Evolutionary conservation across 2,329 filamentous ascomycete genomes (phyloP), one percentile per base, ranked within the genome.

Genomic region (Cercospora sp.): DNA sequence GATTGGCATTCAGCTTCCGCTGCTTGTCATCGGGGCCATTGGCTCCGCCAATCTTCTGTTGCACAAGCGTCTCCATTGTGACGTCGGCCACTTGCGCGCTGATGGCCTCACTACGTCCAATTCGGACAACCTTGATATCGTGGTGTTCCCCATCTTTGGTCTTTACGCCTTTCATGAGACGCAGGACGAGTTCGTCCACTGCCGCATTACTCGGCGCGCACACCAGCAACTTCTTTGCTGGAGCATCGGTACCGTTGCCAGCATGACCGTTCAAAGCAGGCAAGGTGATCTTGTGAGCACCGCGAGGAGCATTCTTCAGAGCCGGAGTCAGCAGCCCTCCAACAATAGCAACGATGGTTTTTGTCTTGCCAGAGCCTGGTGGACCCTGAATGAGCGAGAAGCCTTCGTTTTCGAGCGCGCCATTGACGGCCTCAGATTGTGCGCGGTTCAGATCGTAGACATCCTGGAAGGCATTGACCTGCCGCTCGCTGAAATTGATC

Each of bases 141-240:
- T 91, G 89, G 12, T 84, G 83, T 30, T 88, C 85, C 1, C 95
- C 94, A 53, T 86, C 87, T 67, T 87, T 84, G 0, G 92, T 94
- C 76, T 90, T 94, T 63, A 99, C 86, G 4, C 95, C 95, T 63
- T 88, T 84, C 80, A 97, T 98, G 75, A 99, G 86, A 82, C 95
- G 90, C 79, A 97, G 89, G 18, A 99, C 95, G 70, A 99, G 79
- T 79, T 99, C 95, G 78, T 99, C 95, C 5, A 99, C 95, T 33
- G 95, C 95, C 6, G 95, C 95, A 79, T 99, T 99, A 84, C 94
- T 98, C 13, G 95, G 95, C n/a, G 95, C 95, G 77, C 95, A 99
- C 26, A 99, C 92, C 28, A 99, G 86, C 28, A 99, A 84, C 79
- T 98, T 99, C 81, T 97, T 97, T 2, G 87, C 78, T 1, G 83